Evolutionary conservation across 2,329 filamentous ascomycete genomes (phyloP), one percentile per base, ranked within the genome.

Genomic region (Pestalotiopsis sp.): DNA sequence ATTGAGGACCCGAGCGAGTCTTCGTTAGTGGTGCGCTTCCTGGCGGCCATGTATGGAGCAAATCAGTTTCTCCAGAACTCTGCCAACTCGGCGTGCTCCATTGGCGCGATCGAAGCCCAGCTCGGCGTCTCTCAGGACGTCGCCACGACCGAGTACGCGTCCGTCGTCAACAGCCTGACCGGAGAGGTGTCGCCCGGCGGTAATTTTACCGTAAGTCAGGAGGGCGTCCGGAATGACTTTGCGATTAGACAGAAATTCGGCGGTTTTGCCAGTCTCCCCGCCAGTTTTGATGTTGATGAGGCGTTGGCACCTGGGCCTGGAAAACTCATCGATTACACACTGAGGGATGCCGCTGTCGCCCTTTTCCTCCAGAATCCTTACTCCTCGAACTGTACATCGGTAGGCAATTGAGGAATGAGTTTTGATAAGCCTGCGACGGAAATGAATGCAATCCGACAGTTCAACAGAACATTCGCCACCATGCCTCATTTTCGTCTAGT

Each of bases 171-270:
- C 66, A 23, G 65, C 0, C 52, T 71, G 4, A 73, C 73, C 4
- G 77, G 77, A 3, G 76, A 78, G 68, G 68, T 75, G 13, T 71
- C 72, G 27, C 71, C 70, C 20, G 67, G 67, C 2, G 68, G 65
- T n/a, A 70, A 73, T 41, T 77, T 78, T 57, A 74, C 72, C 4
- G 73, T 79, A 20, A 76, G 70, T 67, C 17, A 61, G 23, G 64
- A 70, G 65, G 76, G 76, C 3, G 68, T 78, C n/a, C n/a, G 72
- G 57, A 78, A 78, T 65, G 72, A 76, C 36, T 73, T 77, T 57
- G 71, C 68, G 52, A 72, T 76, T 1, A 70, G 76, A 20, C 67
- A 70, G 17, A 70, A 73, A 63, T 78, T 76, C 64, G 74, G 72
- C 49, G 76, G 76, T 0, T 77, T 77, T 66, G 69, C 52, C 17